These are phyloP conservation scores for Rhizophagus clarus DNA, from an alignment of 192 early-diverging fungal genomes.

Conservation along the genomic window DNA sequence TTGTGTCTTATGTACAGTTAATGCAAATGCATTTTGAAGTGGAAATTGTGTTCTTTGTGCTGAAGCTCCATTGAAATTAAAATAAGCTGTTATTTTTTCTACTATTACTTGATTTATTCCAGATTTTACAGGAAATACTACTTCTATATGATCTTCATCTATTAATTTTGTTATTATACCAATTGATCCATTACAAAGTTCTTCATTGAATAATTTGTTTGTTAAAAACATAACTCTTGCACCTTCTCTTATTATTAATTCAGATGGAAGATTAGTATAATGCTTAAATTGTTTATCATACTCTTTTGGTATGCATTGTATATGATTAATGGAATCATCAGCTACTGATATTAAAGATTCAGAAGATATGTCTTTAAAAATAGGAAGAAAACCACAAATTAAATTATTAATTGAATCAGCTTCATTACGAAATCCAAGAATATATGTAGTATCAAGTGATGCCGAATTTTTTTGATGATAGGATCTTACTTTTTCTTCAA, in stretches of 20 bases:
- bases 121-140: not conserved
- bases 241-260: not conserved
- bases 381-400: no score
- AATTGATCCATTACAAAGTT: not conserved
- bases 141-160: not conserved
- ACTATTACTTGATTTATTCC: not conserved
- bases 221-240: no score
- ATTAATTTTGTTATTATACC: not conserved
- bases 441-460: no score
- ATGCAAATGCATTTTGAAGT: slow-evolving; percentile 6
- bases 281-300: not conserved
- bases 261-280: not conserved
- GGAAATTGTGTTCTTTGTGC: slow-evolving; percentile 1
- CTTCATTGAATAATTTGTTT: not conserved
- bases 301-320: not conserved
- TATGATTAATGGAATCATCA: no score
- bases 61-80: not conserved
- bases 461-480: no score
- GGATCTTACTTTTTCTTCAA: no score
- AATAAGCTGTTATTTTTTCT: not conserved
- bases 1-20: slow-evolving; percentile 22
- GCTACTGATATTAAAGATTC: no score
- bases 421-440: no score
- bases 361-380: no score
- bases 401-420: no score